Evolutionary conservation across 331 rosid species (phyloP).

Genomic region (Quercus tomentella): DNA sequence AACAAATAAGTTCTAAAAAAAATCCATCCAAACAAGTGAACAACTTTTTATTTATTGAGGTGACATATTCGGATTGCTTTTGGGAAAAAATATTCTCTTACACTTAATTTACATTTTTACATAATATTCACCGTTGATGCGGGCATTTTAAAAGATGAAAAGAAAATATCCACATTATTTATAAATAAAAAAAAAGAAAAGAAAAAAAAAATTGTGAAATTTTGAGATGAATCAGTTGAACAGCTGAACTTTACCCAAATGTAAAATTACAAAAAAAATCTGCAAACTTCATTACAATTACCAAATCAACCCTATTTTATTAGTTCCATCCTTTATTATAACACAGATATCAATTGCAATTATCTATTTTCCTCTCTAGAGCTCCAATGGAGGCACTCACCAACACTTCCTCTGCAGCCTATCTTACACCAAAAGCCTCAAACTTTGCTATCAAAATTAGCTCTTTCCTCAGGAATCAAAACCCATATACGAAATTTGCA

Average conservation of each 20-base stretch:
- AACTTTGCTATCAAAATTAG: constrained; percentile 18
- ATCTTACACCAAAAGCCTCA: constrained; percentile 24
- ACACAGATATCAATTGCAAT: background rate
- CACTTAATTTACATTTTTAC: too few species aligned
- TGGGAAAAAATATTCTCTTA: too few species aligned
- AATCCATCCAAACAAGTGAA: too few species aligned
- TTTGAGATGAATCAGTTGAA: too few species aligned
- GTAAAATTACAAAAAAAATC: background rate
- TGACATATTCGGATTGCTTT: too few species aligned
- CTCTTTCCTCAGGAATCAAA: constrained; percentile 4
- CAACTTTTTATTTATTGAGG: too few species aligned
- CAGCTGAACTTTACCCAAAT: background rate
- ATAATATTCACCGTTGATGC: too few species aligned
- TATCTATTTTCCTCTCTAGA: background rate
- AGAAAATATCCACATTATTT: too few species aligned
- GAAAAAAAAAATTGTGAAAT: too few species aligned
- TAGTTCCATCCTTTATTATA: background rate
- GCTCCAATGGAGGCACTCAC: constrained; percentile 42
- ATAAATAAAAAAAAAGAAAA: too few species aligned
- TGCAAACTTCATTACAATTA: background rate
- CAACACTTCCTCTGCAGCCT: constrained; percentile 23
- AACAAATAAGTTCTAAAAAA: too few species aligned
- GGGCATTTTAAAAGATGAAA: too few species aligned
- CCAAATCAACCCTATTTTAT: background rate
- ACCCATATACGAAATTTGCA: constrained; percentile 17